A percentile compares a stretch with the other conserved stretches of the same genome.
phyloP scores from a whole-genome alignment of 345 rosid genomes.

The Camelina sativa region DNA sequence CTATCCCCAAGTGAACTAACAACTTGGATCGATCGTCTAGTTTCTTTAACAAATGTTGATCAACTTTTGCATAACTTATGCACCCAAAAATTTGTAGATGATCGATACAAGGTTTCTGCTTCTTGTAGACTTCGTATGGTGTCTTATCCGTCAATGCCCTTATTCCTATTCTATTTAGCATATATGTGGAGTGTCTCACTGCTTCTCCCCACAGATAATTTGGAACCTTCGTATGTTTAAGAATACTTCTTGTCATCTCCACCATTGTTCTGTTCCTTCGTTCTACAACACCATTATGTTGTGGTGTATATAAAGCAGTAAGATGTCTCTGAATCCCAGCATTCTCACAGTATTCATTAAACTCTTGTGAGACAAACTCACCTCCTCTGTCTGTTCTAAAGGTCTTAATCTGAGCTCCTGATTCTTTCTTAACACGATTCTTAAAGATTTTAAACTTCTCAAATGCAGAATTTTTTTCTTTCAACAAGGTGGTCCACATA shows the following conservation, averaged over 20 bases:
- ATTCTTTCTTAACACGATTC: rapidly evolving
- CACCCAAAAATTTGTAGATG: too few species aligned
- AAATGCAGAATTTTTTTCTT: neutral
- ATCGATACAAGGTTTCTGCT: too few species aligned
- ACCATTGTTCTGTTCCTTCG: neutral
- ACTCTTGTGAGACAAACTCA: neutral
- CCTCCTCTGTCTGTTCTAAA: neutral
- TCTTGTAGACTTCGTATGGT: too few species aligned
- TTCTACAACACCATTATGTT: neutral
- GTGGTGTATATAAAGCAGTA: neutral
- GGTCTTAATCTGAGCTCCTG: rapidly evolving
- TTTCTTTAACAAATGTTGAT: too few species aligned
- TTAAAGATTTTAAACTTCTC: neutral
- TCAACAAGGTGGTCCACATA: neutral
- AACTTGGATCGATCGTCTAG: too few species aligned
- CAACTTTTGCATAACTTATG: too few species aligned
- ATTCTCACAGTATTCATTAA: rapidly evolving
- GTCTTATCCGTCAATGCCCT: too few species aligned
- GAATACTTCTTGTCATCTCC: neutral
- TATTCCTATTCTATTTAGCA: too few species aligned
- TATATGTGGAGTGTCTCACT: too few species aligned
- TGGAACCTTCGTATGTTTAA: too few species aligned
- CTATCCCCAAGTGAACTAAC: too few species aligned
- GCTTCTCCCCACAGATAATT: too few species aligned
- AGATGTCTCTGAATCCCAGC: neutral